These are phyloP conservation scores for Phoenix roebelenii DNA, from an alignment of 176 grass and related monocot species.

Conservation along the genomic window DNA sequence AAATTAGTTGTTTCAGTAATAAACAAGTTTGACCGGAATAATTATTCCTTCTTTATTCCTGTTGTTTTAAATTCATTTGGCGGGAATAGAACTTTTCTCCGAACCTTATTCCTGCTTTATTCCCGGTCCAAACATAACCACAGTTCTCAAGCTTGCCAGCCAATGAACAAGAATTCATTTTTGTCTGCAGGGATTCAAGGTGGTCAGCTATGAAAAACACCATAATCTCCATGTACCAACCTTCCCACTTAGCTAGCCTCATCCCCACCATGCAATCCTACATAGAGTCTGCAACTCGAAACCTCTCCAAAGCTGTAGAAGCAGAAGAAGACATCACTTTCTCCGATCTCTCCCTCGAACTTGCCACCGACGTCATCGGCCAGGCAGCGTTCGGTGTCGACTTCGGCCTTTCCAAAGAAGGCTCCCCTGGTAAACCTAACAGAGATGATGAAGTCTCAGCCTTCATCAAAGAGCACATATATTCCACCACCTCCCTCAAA, in stretches of 20 bases:
- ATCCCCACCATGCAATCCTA: conserved; percentile 63
- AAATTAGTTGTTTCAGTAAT: no score
- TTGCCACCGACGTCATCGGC: conserved; percentile 66
- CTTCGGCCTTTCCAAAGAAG: conserved; percentile 36
- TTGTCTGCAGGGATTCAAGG: conserved; percentile 37
- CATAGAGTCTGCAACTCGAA: conserved; percentile 29
- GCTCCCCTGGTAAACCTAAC: background rate
- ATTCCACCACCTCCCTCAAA: conserved; percentile 67
- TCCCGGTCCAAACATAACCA: no score
- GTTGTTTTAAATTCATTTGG: no score
- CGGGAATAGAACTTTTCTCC: no score
- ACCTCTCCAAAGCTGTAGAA: conserved; percentile 1
- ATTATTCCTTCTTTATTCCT: no score
- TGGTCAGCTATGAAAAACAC: conserved; percentile 73
- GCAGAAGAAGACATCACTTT: conserved; percentile 31
- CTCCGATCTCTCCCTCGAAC: conserved; percentile 55
- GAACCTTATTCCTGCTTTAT: no score
- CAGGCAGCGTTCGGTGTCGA: conserved; percentile 58
- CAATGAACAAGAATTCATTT: background rate
- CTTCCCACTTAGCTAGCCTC: conserved; percentile 58
- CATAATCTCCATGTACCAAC: conserved; percentile 74
- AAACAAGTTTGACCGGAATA: no score
- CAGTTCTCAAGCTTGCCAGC: no score
- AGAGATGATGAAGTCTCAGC: conserved; percentile 24
- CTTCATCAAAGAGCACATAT: conserved; percentile 57